Base-by-base conservation (phyloP, 768 basidiomycete species). In the Wakefieldia striispora region DNA sequence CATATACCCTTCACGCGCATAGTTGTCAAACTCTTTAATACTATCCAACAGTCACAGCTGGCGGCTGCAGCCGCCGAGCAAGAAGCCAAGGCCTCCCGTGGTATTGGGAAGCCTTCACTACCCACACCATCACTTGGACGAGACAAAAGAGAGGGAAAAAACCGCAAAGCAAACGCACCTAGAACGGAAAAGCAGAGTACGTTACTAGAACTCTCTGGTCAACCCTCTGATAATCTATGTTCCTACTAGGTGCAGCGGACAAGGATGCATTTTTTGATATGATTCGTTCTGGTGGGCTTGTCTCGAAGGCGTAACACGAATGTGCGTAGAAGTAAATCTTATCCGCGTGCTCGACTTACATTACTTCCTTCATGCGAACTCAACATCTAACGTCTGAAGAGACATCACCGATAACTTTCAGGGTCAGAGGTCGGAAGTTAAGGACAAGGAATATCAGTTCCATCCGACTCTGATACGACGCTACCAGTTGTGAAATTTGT, bases 11-110 rank as follows among this genome's bases (percentile, higher is more conserved):
- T 50, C 29, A 26, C 33, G 12, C 9, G 13, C 50, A 5, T 45
- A 80, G 91, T 93, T 40, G 89, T 93, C n/a, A 83, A 87, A 61
- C 72, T 93, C 14, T 93, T 93, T 72, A 93, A 93, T 58, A 82
- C 79, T 4, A 88, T 93, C 42, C 91, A 92, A 54, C 87, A 89
- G 55, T 84, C 88, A 17, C 91, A 93, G 59, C 71, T 76, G 23
- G 77, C 75, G 12, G 72, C 79, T 1, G 64, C 75, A 10, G 74
- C 66, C 6, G 76, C 77, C 11, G 77, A 74, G 20, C 82, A 83
- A 60, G 78, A 81, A 49, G 62, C 75, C 47, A 88, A 87, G 69
- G 71, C 76, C 11, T 64, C 75, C 26, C 76, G 85, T 58, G 89
- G 90, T 4, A 76, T 80, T 19, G 88, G 89, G 21, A 91, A 87